Evolutionary conservation across 257 asterid species (phyloP).

Genomic region (Solanum sitiens): DNA sequence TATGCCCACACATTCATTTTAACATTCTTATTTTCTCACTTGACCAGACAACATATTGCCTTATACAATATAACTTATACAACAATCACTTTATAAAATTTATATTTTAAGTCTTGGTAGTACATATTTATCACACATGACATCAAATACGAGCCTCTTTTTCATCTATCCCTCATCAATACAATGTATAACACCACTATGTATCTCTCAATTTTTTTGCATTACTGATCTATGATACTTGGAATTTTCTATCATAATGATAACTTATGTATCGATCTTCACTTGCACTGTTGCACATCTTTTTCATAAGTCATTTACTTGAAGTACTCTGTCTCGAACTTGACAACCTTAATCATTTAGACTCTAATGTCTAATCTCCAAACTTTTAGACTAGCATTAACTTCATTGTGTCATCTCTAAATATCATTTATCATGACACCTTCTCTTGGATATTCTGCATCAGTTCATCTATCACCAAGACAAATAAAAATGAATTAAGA

Average conservation of each 20-base stretch:
- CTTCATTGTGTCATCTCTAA: not conserved
- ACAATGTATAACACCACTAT: not conserved
- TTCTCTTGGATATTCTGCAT: not conserved
- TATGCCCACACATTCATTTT: not conserved
- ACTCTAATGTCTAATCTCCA: not conserved
- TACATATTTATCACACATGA: not conserved
- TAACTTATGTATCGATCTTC: not conserved
- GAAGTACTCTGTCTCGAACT: no score
- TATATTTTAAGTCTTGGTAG: not conserved
- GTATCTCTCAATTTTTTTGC: not conserved
- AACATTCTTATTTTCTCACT: not conserved
- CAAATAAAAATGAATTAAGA: not conserved
- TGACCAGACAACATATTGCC: no score
- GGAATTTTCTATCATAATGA: not conserved
- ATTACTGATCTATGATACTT: not conserved
- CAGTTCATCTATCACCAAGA: not conserved
- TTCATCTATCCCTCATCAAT: not conserved
- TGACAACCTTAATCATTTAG: not conserved
- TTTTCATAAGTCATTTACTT: not conserved
- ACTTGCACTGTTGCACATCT: no score
- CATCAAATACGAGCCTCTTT: no score
- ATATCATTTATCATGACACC: not conserved
- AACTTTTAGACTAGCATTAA: not conserved
- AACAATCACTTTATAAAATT: no score
- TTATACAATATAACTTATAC: not conserved